Conservation (phyloP, 805 yeast genomes). For the Spathaspora gorwiae region DNA sequence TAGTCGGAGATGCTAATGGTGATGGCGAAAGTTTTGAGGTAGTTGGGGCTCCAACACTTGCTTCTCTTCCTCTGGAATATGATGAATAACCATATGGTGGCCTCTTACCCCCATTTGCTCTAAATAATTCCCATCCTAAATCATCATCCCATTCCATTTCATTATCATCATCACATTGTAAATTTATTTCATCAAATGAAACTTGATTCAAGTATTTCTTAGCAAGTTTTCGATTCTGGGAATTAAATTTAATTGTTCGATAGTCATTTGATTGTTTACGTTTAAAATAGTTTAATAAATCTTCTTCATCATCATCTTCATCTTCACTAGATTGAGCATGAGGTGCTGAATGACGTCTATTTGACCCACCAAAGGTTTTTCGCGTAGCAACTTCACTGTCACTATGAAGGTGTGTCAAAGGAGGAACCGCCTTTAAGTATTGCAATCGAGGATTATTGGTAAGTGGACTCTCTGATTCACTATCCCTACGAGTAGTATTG, state of each 20-base stretch:
- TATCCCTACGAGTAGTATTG: too few species aligned
- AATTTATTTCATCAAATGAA: slow-evolving; percentile 51
- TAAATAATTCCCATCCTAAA: slow-evolving; percentile 6
- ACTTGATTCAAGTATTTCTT: slow-evolving; percentile 32
- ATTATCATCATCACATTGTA: slow-evolving; percentile 21
- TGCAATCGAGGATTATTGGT: too few species aligned
- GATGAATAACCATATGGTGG: slow-evolving; percentile 1
- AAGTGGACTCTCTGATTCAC: too few species aligned
- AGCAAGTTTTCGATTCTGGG: slow-evolving; percentile 7
- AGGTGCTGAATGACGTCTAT: not conserved
- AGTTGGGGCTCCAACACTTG: slow-evolving; percentile 9
- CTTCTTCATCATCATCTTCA: slow-evolving; percentile 3
- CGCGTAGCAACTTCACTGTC: not conserved
- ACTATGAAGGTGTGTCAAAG: not conserved
- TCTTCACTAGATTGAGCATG: not conserved
- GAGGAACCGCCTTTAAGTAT: too few species aligned
- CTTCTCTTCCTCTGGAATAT: slow-evolving; percentile 11
- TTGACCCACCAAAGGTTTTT: not conserved
- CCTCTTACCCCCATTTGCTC: not conserved
- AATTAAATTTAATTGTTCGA: slow-evolving; percentile 15
- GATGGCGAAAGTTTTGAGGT: slow-evolving; percentile 3
- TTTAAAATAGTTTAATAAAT: slow-evolving; percentile 13
- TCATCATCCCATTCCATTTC: slow-evolving; percentile 13
- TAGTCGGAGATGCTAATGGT: slow-evolving; percentile 8
- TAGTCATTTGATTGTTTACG: slow-evolving; percentile 18